Base-by-base conservation (phyloP, 2,329 filamentous ascomycete genomes). In the Cryoendolithus antarcticus region DNA sequence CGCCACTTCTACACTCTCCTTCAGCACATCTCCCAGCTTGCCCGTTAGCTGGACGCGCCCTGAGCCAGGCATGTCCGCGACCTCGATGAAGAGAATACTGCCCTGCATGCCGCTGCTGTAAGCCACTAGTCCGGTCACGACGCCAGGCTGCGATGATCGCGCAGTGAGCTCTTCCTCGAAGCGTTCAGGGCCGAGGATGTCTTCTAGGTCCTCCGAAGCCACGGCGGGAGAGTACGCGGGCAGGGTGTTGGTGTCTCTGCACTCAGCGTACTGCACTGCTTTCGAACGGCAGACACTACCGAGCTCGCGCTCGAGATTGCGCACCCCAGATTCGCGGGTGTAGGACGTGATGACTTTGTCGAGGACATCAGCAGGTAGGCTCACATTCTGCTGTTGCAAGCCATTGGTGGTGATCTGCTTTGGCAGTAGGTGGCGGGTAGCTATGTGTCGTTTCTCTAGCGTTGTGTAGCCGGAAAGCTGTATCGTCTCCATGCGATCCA, bases 401-500 rank as follows among this genome's bases (percentile, higher is more conserved):
- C 91, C 91, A 56, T 98, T 98, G 39, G 84, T 82, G 36, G 78
- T 79, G 53, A 96, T 80, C 60, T 98, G 91, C 66, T 96, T 98
- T 9, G 91, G 91, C 12, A 98, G 80, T n/a, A 98, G 70, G 61
- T 98, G 91, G 51, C 82, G 81, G 51, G 79, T 78, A 10, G 91
- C 89, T 57, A 98, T 98, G 59, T 95, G 86, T 41, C 86, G 77
- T 68, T 98, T 98, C 68, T 98, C 91, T 11, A 96, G 72, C 4
- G 88, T 95, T 0, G 91, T 98, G 66, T 98, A 98, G 49, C 91
- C 91, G 2, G 86, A 85, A 13, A 98, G 74, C 48, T 83, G 75
- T 39, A 98, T 94, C 5, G 81, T 93, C 64, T 98, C 91, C 89
- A 98, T 95, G 43, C 91, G 82, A 62, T 98, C 91, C 9, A 98